Evolutionary conservation across 495 filamentous ascomycete genomes (phyloP).

Genomic region (Pseudevernia furfuracea): DNA sequence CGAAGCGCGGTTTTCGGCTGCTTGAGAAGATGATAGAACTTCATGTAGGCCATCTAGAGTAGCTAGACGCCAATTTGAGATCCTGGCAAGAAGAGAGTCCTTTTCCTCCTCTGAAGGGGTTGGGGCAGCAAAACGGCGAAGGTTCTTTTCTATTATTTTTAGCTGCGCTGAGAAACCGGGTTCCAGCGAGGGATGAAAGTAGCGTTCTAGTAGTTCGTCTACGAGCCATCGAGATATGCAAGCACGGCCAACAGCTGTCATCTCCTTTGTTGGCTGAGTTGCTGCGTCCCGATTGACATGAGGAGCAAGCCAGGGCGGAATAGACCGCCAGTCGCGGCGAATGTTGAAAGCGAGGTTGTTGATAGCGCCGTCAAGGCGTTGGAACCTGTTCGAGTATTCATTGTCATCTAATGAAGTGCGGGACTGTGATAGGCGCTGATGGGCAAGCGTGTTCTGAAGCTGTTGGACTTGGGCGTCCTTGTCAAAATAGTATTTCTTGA

Average conservation of each 20-base stretch:
- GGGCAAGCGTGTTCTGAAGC: slow-evolving; percentile 90
- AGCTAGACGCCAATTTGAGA: slow-evolving; percentile 87
- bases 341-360: slow-evolving; percentile 92
- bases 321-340: slow-evolving; percentile 77
- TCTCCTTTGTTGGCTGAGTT: slow-evolving; percentile 79
- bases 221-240: slow-evolving; percentile 84
- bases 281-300: slow-evolving; percentile 79
- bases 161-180: slow-evolving; percentile 63
- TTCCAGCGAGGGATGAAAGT: slow-evolving; percentile 86
- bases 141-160: slow-evolving; percentile 84
- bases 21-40: slow-evolving; percentile 55
- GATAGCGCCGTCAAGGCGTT: slow-evolving; percentile 87
- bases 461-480: slow-evolving; percentile 89
- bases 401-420: slow-evolving; percentile 93
- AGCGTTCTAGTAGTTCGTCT: slow-evolving; percentile 81
- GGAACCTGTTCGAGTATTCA: slow-evolving; percentile 86
- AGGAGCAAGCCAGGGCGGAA: slow-evolving; percentile 70
- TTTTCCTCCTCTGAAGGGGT: slow-evolving; percentile 76
- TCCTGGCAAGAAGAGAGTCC: slow-evolving; percentile 76
- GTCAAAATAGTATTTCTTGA: slow-evolving; percentile 95
- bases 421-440: slow-evolving; percentile 89
- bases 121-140: slow-evolving; percentile 62
- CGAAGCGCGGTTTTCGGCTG: slow-evolving; percentile 51
- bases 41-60: slow-evolving; percentile 86
- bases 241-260: slow-evolving; percentile 91